Evolutionary conservation across 1,284 basidiomycete genomes (phyloP).

Genomic region (Trichosporon sp.): DNA sequence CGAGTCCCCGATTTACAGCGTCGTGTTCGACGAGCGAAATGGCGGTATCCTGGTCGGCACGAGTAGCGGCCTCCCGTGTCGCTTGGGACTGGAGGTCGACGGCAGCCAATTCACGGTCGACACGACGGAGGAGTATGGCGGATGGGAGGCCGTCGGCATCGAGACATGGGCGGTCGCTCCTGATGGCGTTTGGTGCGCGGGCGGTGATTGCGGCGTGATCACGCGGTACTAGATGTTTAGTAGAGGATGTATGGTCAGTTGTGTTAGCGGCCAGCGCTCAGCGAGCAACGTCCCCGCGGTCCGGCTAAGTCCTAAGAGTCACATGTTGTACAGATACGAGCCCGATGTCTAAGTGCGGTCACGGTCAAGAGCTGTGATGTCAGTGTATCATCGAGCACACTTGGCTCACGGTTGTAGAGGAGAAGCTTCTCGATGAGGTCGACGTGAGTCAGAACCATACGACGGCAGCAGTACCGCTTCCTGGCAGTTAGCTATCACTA

Average conservation of each 20-base stretch:
- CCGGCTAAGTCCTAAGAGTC: conserved; percentile 8
- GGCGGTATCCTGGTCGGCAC: conserved; percentile 37
- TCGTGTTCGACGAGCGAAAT: conserved; percentile 45
- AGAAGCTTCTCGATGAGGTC: conserved; percentile 94
- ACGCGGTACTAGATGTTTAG: conserved; percentile 29
- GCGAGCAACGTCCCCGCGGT: not conserved
- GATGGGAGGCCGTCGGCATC: conserved; percentile 46
- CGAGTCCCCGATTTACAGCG: conserved; percentile 57
- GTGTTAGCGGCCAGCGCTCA: not conserved
- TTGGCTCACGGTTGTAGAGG: conserved; percentile 84
- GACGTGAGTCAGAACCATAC: conserved; percentile 92
- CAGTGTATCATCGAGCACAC: not conserved
- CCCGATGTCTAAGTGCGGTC: conserved; percentile 16
- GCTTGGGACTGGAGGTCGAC: conserved; percentile 21
- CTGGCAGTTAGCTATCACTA: conserved; percentile 21
- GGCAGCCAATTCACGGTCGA: conserved; percentile 12
- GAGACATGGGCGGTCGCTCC: conserved; percentile 32
- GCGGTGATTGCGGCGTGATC: conserved; percentile 35
- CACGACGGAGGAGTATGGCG: conserved; percentile 43
- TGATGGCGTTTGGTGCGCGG: conserved; percentile 41
- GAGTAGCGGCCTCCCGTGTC: conserved; percentile 41
- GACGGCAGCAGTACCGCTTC: conserved; percentile 90
- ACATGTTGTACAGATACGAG: conserved; percentile 13
- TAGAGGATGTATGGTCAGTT: not conserved
- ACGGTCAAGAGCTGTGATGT: conserved; percentile 20